These are phyloP conservation scores for Boletus vermiculosoides DNA, from an alignment of 768 basidiomycete species.

Conservation along the genomic window DNA sequence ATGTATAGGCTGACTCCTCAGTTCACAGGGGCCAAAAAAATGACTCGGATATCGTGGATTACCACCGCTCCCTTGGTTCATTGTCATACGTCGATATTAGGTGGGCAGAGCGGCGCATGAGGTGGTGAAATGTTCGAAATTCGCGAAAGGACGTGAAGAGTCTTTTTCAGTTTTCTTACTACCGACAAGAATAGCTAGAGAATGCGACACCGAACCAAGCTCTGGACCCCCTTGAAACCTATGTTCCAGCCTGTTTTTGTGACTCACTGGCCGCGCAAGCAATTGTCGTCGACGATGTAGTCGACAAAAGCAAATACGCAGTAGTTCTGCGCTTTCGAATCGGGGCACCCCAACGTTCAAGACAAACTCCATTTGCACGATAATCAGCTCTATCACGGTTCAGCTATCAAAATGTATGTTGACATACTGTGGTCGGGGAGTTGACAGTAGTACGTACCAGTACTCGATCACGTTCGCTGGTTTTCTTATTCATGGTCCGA, in stretches of 20 bases:
- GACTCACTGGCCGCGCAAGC: background rate
- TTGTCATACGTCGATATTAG: background rate
- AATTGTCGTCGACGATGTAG: background rate
- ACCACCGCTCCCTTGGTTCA: background rate
- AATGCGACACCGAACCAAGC: background rate
- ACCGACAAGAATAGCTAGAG: background rate
- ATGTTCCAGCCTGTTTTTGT: background rate
- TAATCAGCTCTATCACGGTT: background rate
- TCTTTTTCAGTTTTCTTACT: background rate
- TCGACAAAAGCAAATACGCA: background rate
- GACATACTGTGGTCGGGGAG: background rate
- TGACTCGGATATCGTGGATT: background rate
- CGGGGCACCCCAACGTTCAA: background rate
- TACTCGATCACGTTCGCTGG: background rate
- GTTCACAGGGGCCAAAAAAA: background rate
- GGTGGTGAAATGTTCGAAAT: background rate
- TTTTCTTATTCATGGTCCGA: background rate
- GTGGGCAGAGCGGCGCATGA: background rate
- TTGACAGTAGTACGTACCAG: background rate
- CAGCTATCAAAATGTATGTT: background rate
- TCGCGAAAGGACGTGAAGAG: background rate
- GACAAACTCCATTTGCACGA: background rate
- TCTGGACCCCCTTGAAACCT: background rate
- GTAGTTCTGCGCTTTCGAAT: background rate
- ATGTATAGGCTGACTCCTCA: background rate